Percentiles rank a stretch among this genome's conserved stretches.
Conservation (phyloP, 1,139 yeast genomes). For the Nakaseomyces uthaithaninus region DNA sequence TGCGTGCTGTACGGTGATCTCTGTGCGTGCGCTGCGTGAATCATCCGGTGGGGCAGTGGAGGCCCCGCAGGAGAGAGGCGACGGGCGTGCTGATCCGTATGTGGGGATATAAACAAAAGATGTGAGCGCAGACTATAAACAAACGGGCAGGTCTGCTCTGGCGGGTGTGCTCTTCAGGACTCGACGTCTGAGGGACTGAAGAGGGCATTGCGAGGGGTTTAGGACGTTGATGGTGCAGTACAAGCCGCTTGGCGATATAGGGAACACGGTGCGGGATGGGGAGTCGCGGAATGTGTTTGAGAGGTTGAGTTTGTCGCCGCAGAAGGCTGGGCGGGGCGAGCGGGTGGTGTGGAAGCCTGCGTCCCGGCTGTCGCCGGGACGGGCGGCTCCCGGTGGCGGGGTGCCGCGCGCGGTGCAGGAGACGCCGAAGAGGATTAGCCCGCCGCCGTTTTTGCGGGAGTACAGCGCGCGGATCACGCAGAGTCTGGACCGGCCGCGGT, state of each 20-base stretch:
- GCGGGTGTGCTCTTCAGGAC: too few species aligned
- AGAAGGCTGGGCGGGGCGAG: conserved; percentile 11
- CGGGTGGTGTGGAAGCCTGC: conserved; percentile 21
- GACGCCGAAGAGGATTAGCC: conserved; percentile 20
- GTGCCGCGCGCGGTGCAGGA: conserved; percentile 11
- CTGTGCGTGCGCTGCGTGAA: too few species aligned
- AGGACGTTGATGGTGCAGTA: neutral
- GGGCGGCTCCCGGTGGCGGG: conserved; percentile 8
- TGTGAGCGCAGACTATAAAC: too few species aligned
- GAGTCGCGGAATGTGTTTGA: conserved; percentile 17
- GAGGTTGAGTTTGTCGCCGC: conserved; percentile 24
- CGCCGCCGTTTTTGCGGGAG: conserved; percentile 17
- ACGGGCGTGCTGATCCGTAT: too few species aligned
- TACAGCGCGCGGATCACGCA: conserved; percentile 14
- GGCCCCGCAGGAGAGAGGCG: too few species aligned
- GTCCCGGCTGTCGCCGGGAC: conserved; percentile 20
- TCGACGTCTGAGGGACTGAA: too few species aligned
- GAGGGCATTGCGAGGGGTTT: neutral
- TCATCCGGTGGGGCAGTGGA: too few species aligned
- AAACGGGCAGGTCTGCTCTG: too few species aligned
- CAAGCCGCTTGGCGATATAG: conserved; percentile 11
- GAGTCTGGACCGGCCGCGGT: conserved; percentile 17
- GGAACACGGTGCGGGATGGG: conserved; percentile 9
- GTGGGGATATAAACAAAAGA: too few species aligned
- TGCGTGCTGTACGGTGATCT: too few species aligned